A percentile compares a stretch with the other conserved stretches of the same genome.
Conservation (phyloP, 176 grass and related monocot genomes). For the Eremochloa ophiuroides region DNA sequence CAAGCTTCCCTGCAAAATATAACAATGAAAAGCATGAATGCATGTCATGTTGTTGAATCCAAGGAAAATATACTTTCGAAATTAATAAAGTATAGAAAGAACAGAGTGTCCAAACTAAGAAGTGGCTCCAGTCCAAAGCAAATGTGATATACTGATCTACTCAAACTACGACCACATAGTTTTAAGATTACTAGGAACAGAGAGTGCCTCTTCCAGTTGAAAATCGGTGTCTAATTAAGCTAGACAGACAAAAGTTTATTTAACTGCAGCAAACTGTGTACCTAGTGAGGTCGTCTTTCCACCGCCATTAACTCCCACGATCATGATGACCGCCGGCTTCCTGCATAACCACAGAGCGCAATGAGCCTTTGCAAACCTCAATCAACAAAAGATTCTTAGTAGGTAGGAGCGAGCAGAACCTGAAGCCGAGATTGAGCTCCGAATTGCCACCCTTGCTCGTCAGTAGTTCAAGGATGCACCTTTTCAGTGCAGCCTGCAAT, state of each 20-base stretch:
- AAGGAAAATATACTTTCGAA: not conserved
- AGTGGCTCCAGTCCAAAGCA: not conserved
- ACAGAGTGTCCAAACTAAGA: not conserved
- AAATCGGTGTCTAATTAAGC: not conserved
- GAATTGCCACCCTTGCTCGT: slow-evolving; percentile 75
- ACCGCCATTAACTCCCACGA: slow-evolving; percentile 95
- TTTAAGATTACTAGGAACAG: not conserved
- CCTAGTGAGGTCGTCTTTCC: slow-evolving; percentile 91
- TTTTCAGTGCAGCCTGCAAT: slow-evolving; percentile 68
- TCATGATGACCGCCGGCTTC: slow-evolving; percentile 83
- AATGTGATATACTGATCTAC: not conserved
- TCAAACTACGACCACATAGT: not conserved
- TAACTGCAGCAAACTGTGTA: slow-evolving; percentile 19
- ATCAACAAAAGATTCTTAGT: not conserved
- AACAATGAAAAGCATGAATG: slow-evolving; percentile 9
- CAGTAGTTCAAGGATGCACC: slow-evolving; percentile 63
- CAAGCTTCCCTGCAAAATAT: slow-evolving; percentile 85
- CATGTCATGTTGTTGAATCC: not conserved
- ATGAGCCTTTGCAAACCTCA: slow-evolving; percentile 1
- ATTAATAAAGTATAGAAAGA: not conserved
- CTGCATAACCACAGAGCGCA: slow-evolving; percentile 30
- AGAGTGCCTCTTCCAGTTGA: not conserved
- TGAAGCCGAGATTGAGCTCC: slow-evolving; percentile 90
- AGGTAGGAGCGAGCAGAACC: slow-evolving; percentile 37
- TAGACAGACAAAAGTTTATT: not conserved